Percentiles rank a stretch among this genome's conserved stretches.
phyloP scores from a whole-genome alignment of 352 stramenopile genomes.

The Phytophthora pseudosyringae region DNA sequence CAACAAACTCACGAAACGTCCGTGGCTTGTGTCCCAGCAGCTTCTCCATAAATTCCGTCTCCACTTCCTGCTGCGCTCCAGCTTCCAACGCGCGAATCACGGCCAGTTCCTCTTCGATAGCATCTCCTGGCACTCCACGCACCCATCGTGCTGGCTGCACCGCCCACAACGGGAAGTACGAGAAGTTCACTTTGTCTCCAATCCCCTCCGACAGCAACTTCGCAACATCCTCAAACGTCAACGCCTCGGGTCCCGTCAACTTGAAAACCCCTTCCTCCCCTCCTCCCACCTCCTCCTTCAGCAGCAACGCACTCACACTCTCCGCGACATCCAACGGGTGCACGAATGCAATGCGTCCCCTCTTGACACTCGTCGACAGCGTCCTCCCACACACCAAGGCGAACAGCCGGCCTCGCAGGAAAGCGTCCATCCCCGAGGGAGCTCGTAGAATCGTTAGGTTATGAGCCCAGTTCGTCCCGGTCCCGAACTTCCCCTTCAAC shows the following conservation, averaged over 20 bases:
- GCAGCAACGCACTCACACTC: slow-evolving; percentile 35
- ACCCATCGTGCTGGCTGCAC: slow-evolving; percentile 80
- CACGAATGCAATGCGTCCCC: slow-evolving; percentile 63
- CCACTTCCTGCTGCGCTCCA: slow-evolving; percentile 45
- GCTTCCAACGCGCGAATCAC: slow-evolving; percentile 52
- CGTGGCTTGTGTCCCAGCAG: slow-evolving; percentile 45
- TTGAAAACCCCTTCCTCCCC: slow-evolving; percentile 20
- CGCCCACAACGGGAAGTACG: slow-evolving; percentile 75
- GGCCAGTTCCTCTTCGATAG: slow-evolving; percentile 61
- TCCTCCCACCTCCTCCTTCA: background rate
- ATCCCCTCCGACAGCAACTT: slow-evolving; percentile 51
- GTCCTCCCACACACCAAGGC: slow-evolving; percentile 74
- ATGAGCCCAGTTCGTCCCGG: slow-evolving; percentile 10
- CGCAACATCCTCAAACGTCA: slow-evolving; percentile 59
- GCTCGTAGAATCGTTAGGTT: slow-evolving; percentile 48
- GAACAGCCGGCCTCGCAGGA: slow-evolving; percentile 53
- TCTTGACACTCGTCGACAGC: slow-evolving; percentile 67
- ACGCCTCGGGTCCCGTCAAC: slow-evolving; percentile 64
- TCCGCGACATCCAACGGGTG: slow-evolving; percentile 69
- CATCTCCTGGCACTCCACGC: slow-evolving; percentile 65
- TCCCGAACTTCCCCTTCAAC: slow-evolving; percentile 25
- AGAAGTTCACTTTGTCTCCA: slow-evolving; percentile 55
- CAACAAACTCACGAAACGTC: slow-evolving; percentile 55
- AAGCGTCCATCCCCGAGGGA: slow-evolving; percentile 62
- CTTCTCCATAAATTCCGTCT: slow-evolving; percentile 38